These are phyloP conservation scores for Tuber umbilicatum DNA, from an alignment of 495 filamentous ascomycete species.

Conservation along the genomic window DNA sequence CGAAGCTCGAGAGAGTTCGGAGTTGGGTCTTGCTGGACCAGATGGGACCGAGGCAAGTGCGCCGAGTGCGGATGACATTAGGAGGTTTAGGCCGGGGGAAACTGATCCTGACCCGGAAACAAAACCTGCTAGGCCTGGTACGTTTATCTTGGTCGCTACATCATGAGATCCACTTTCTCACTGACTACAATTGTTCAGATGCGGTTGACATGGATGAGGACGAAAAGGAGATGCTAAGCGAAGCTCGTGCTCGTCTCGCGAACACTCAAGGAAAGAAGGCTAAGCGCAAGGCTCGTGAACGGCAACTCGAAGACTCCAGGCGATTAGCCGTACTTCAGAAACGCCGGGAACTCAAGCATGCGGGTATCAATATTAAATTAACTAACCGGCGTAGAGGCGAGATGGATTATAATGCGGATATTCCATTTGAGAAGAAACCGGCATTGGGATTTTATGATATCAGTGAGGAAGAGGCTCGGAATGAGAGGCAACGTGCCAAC, in stretches of 20 bases:
- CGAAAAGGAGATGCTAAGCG: slow-evolving; percentile 98
- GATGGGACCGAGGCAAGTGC: slow-evolving; percentile 80
- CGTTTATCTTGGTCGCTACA: neutral
- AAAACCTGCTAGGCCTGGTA: slow-evolving; percentile 77
- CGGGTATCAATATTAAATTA: slow-evolving; percentile 96
- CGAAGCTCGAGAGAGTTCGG: slow-evolving; percentile 72
- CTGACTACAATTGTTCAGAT: slow-evolving; percentile 47
- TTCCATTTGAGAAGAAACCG: slow-evolving; percentile 90
- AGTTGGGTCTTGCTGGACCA: slow-evolving; percentile 79
- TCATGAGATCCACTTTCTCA: neutral
- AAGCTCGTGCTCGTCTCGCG: slow-evolving; percentile 88
- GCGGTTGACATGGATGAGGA: slow-evolving; percentile 98
- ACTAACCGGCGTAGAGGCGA: slow-evolving; percentile 85
- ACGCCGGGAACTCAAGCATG: slow-evolving; percentile 90
- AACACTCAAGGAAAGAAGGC: slow-evolving; percentile 99
- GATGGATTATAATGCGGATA: slow-evolving; percentile 99
- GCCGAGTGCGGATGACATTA: slow-evolving; percentile 88
- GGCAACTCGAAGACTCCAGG: slow-evolving; percentile 90
- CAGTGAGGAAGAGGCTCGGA: slow-evolving; percentile 64
- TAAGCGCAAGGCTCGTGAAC: slow-evolving; percentile 91
- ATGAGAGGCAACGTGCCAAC: slow-evolving; percentile 78
- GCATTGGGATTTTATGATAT: slow-evolving; percentile 93
- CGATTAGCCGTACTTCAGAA: slow-evolving; percentile 87
- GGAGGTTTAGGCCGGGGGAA: slow-evolving; percentile 82
- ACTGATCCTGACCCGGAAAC: slow-evolving; percentile 93